Percentiles rank a stretch among this genome's conserved stretches.
These are phyloP conservation scores for Aureobasidium sp. DNA, from an alignment of 2,329 filamentous ascomycete genomes.

Conservation along the genomic window DNA sequence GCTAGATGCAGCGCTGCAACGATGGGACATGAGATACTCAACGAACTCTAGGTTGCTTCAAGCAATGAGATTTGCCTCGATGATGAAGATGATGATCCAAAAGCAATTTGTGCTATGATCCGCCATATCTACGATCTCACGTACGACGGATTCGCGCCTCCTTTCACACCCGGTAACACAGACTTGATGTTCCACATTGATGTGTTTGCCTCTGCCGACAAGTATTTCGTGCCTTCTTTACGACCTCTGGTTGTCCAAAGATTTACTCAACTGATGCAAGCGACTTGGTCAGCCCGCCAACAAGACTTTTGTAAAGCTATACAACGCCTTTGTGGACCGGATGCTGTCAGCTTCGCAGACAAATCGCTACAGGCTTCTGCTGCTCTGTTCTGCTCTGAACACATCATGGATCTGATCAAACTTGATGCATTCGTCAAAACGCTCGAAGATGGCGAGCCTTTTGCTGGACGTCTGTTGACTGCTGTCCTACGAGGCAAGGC, in stretches of 20 bases:
- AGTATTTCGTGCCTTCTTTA: conserved; percentile 17
- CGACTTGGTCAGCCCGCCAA: background rate
- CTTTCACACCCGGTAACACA: background rate
- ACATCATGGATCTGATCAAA: background rate
- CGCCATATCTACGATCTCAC: conserved; percentile 4
- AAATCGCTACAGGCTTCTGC: background rate
- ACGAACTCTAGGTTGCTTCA: background rate
- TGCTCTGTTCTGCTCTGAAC: background rate
- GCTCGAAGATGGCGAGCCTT: background rate
- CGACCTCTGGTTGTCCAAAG: conserved; percentile 3
- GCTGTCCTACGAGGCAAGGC: background rate
- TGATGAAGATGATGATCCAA: conserved; percentile 1
- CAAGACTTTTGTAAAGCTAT: background rate
- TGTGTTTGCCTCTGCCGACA: conserved; percentile 18
- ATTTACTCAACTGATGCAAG: background rate
- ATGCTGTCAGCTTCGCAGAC: background rate
- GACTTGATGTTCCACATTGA: conserved; percentile 4
- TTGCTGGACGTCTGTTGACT: background rate
- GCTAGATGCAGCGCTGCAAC: background rate
- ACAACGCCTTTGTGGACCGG: background rate
- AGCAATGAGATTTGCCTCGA: background rate
- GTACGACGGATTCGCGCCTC: background rate
- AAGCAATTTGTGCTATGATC: background rate
- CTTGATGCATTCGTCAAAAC: background rate
- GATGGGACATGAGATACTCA: background rate